Conservation (phyloP, 768 basidiomycete species). For the Mycena capillaripes region DNA sequence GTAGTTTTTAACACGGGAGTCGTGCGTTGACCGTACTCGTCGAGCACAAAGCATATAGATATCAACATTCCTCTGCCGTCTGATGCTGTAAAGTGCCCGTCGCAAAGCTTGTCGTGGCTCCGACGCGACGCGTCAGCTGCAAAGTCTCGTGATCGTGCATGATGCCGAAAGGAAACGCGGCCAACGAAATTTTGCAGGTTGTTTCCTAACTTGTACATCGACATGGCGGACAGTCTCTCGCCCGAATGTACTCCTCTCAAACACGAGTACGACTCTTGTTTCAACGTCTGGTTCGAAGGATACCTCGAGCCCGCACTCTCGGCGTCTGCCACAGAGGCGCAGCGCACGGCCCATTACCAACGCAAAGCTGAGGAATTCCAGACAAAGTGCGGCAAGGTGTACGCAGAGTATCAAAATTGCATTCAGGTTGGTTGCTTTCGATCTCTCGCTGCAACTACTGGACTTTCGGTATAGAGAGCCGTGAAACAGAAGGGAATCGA, state of each 20-base stretch:
- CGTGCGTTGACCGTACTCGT: slow-evolving; percentile 4
- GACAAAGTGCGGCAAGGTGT: slow-evolving; percentile 84
- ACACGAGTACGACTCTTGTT: slow-evolving; percentile 91
- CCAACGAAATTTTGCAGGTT: not conserved
- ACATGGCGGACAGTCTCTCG: slow-evolving; percentile 86
- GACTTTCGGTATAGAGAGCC: slow-evolving; percentile 68
- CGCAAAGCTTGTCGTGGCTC: too few relatives aligned
- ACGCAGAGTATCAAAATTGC: slow-evolving; percentile 85
- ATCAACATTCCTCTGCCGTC: not conserved
- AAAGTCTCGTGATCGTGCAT: slow-evolving; percentile 26
- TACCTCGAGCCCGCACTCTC: slow-evolving; percentile 88
- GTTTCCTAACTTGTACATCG: not conserved
- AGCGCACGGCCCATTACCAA: slow-evolving; percentile 74
- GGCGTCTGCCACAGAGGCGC: slow-evolving; percentile 52
- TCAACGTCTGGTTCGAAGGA: slow-evolving; percentile 98
- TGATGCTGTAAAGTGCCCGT: too few relatives aligned
- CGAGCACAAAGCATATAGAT: not conserved
- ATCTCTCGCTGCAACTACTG: not conserved
- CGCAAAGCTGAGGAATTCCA: slow-evolving; percentile 92
- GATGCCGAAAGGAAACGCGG: slow-evolving; percentile 21
- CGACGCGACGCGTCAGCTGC: not conserved
- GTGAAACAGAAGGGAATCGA: slow-evolving; percentile 84
- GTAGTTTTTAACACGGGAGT: not conserved
- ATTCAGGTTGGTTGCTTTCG: slow-evolving; percentile 73
- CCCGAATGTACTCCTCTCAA: slow-evolving; percentile 92